Evolutionary conservation across 2,329 filamentous ascomycete genomes (phyloP).

Genomic region (Scedosporium aurantiacum): DNA sequence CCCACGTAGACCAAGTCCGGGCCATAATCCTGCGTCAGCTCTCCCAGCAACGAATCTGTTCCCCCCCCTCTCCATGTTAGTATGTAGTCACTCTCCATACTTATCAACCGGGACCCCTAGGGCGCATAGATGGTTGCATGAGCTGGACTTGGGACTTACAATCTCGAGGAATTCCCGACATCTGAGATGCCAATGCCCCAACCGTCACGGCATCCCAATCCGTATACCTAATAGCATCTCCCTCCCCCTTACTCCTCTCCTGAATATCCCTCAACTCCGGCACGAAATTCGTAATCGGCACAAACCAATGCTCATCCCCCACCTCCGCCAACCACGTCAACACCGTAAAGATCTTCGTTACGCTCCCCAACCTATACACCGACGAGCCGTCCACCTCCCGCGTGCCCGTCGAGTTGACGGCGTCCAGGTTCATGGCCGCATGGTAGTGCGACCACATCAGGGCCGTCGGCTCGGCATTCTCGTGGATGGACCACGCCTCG

Average conservation of each 20-base stretch:
- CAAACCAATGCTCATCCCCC: slow-evolving; percentile 26
- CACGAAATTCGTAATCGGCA: slow-evolving; percentile 29
- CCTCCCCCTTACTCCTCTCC: slow-evolving; percentile 7
- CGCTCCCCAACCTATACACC: slow-evolving; percentile 28
- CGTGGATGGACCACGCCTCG: slow-evolving; percentile 14
- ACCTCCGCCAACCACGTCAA: slow-evolving; percentile 28
- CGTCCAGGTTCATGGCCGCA: slow-evolving; percentile 11
- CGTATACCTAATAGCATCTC: slow-evolving; percentile 15
- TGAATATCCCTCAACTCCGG: slow-evolving; percentile 24
- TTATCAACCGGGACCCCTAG: not conserved
- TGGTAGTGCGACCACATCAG: slow-evolving; percentile 16
- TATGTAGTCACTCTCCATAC: not conserved
- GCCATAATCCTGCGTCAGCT: slow-evolving; percentile 7
- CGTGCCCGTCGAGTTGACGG: slow-evolving; percentile 13
- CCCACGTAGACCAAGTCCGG: slow-evolving; percentile 5
- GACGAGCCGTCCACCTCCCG: slow-evolving; percentile 19
- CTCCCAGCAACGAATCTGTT: slow-evolving; percentile 8
- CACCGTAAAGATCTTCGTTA: slow-evolving; percentile 33
- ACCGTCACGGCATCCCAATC: slow-evolving; percentile 24
- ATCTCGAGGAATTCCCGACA: slow-evolving; percentile 24
- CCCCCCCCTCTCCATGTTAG: not conserved
- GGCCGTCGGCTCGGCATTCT: slow-evolving; percentile 12
- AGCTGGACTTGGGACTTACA: slow-evolving; percentile 15
- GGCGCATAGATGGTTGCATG: no score
- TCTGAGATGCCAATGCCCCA: slow-evolving; percentile 23